Conservation (phyloP, 2,329 filamentous ascomycete species). For the Thelonectria discophora region DNA sequence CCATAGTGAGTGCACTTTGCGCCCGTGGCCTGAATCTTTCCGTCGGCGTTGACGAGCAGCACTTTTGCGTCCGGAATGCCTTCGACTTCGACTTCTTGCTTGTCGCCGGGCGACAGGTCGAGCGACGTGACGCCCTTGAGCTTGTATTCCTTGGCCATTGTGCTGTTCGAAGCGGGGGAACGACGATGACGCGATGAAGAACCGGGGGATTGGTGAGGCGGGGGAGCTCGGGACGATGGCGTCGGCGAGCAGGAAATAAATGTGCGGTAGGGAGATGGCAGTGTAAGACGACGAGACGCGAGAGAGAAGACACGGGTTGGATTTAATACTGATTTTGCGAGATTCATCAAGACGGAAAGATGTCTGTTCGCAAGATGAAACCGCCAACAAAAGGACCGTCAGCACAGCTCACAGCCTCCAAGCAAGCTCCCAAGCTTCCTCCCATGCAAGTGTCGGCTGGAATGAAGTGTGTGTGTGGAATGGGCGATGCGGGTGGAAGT, state of each 20-base stretch:
- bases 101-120: constrained; percentile 80
- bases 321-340: background rate
- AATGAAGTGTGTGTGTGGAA: constrained; percentile 27
- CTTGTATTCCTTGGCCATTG: constrained; percentile 68
- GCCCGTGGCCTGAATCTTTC: constrained; percentile 80
- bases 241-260: constrained; percentile 10
- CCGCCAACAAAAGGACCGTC: background rate
- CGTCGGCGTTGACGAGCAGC: constrained; percentile 80
- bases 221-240: constrained; percentile 22
- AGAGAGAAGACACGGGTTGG: background rate
- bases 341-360: background rate
- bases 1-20: constrained; percentile 92
- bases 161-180: constrained; percentile 36
- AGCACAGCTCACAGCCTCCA: background rate
- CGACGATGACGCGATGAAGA: constrained; percentile 37
- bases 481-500: constrained; percentile 33
- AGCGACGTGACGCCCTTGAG: constrained; percentile 82
- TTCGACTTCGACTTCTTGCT: constrained; percentile 89
- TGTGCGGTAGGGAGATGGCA: background rate
- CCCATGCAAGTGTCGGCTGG: background rate
- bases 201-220: constrained; percentile 3
- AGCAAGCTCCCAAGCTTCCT: background rate
- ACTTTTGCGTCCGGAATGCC: constrained; percentile 88
- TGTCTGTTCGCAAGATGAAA: background rate
- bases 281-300: background rate